Conservation (phyloP, 495 filamentous ascomycete genomes). For the Aspergillus olivimuriae region DNA sequence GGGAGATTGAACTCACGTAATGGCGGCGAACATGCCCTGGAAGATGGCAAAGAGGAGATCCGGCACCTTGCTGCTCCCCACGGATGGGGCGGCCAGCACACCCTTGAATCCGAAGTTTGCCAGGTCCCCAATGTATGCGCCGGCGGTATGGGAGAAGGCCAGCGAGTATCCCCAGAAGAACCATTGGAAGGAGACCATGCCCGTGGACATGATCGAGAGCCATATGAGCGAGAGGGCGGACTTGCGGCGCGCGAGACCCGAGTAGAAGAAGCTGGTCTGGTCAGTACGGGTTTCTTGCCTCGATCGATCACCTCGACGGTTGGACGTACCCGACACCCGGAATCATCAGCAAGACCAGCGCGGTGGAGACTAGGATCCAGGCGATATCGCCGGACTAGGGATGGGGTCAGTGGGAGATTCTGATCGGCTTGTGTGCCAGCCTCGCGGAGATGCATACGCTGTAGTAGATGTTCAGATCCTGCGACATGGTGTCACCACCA, state of each 20-base stretch:
- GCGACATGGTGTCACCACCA: constrained; percentile 67
- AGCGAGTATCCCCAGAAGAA: constrained; percentile 99
- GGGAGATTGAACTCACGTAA: constrained; percentile 86
- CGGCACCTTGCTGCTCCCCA: constrained; percentile 73
- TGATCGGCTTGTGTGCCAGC: neutral
- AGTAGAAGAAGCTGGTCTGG: constrained; percentile 80
- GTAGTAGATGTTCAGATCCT: constrained; percentile 79
- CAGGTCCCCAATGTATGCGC: constrained; percentile 77
- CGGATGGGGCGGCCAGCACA: constrained; percentile 74
- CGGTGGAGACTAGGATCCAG: constrained; percentile 83
- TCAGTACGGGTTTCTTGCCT: too few relatives aligned
- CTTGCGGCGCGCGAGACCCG: constrained; percentile 92
- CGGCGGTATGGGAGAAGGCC: constrained; percentile 81
- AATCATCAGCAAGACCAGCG: constrained; percentile 95
- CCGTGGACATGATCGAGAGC: constrained; percentile 94
- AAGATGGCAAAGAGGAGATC: constrained; percentile 91
- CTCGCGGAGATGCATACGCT: constrained; percentile 46
- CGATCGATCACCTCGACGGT: too few relatives aligned
- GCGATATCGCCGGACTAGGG: constrained; percentile 78
- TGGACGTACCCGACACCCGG: constrained; percentile 74
- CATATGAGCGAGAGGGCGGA: constrained; percentile 91
- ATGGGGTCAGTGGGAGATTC: neutral
- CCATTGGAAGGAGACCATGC: constrained; percentile 92
- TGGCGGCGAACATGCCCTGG: constrained; percentile 96
- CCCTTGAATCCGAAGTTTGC: constrained; percentile 80